Base-by-base conservation (phyloP, 805 yeast species). In the Suhomyces sp. region DNA sequence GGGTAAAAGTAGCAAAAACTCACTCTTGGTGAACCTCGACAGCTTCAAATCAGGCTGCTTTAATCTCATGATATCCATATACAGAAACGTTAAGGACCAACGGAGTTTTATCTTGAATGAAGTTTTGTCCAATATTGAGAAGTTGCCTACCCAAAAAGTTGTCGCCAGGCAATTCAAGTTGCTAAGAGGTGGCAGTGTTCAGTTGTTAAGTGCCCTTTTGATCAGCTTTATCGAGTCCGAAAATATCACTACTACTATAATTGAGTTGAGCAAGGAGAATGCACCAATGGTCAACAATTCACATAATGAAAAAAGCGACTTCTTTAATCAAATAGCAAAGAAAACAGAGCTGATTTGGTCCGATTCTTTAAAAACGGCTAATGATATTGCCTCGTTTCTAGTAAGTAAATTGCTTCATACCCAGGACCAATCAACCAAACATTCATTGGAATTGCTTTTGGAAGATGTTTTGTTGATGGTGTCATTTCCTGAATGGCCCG, bases 61-160 rank as follows among this genome's bases (percentile, higher is more conserved):
- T 31, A 60, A 67, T 9, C 56, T 78, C n/a, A 41, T 36, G 44
- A 71, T 15, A 60, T 64, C 50, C 40, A 69, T 83, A 9, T 84
- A 81, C 61, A 60, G 47, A 24, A 62, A 35, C 64, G 61, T 17
- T 63, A 74, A 47, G 1, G 79, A 76, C 41, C 96, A 90, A 60
- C 69, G 88, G 51, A 67, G 68, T 1, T 86, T 85, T 60, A 75
- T 90, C 5, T 59, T 88, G 6, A 79, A 79, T 50, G 94, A 90
- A 62, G 59, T 87, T 2, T 59, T 86, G 10, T 67, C 77, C 1
- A 79, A 78, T 51, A 68, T 84, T 50, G 82, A 80, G 46, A 74
- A 71, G 22, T 59, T 85, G 3, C 81, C 88, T 0, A 66, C 70
- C 0, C 72, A 73, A 27, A 84, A 80, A 57, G 42, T 65, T 0